These are phyloP conservation scores for Amphicarpaea edgeworthii DNA, from an alignment of 306 rosid species.

Conservation along the genomic window DNA sequence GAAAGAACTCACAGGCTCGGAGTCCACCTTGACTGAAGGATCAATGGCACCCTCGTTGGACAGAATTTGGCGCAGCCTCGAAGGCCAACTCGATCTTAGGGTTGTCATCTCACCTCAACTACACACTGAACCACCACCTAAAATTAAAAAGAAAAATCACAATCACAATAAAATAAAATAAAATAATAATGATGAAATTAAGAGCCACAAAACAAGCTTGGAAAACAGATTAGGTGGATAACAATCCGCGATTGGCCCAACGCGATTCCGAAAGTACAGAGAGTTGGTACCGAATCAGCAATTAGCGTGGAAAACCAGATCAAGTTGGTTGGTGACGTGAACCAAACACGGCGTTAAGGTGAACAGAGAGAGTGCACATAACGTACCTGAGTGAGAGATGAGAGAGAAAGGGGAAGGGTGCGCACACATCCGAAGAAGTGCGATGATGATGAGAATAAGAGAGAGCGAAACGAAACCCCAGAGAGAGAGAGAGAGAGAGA, in stretches of 20 bases:
- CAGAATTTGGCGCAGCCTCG: conserved; percentile 92
- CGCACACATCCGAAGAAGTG: conserved; percentile 71
- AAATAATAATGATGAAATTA: conserved; percentile 26
- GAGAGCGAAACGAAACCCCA: conserved; percentile 56
- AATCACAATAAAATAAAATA: background rate
- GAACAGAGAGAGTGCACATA: background rate
- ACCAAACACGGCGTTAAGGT: background rate
- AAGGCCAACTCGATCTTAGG: conserved; percentile 91
- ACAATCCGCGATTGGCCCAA: conserved; percentile 44
- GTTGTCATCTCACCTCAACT: conserved; percentile 87
- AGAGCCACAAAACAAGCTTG: conserved; percentile 11
- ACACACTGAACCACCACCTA: conserved; percentile 65
- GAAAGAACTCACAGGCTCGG: conserved; percentile 79
- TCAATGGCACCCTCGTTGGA: conserved; percentile 86
- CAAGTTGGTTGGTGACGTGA: conserved; percentile 10
- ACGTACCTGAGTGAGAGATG: conserved; percentile 84
- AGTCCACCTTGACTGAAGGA: conserved; percentile 82
- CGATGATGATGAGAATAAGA: conserved; percentile 31
- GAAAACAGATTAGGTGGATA: background rate
- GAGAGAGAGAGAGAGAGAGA: conserved; percentile 32
- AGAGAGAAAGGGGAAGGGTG: conserved; percentile 56
- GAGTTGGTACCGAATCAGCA: background rate
- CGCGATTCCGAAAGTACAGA: conserved; percentile 12
- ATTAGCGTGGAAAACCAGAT: conserved; percentile 43
- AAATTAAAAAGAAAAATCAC: conserved; percentile 5